Evolutionary conservation across 2,329 filamentous ascomycete genomes (phyloP).

Genomic region (Myriosclerotinia duriaeana): DNA sequence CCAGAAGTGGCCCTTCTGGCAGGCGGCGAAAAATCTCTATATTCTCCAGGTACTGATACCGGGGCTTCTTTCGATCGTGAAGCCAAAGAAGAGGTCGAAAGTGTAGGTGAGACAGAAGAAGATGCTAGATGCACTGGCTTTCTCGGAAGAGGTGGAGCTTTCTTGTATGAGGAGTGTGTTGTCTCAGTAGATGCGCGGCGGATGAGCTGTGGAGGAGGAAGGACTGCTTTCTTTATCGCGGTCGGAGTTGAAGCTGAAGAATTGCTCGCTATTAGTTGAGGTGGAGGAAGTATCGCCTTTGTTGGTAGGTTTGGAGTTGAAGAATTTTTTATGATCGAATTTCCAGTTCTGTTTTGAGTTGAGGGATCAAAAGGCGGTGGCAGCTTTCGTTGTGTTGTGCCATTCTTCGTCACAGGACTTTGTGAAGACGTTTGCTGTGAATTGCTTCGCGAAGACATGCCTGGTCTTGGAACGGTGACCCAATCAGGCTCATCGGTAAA

Average conservation of each 20-base stretch:
- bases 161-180: conserved; percentile 35
- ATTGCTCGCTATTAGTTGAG: conserved; percentile 23
- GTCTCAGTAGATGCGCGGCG: conserved; percentile 37
- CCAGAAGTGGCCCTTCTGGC: conserved; percentile 30
- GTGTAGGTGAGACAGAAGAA: conserved; percentile 26
- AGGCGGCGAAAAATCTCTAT: conserved; percentile 34
- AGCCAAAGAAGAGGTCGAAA: conserved; percentile 28
- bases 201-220: conserved; percentile 27
- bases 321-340: conserved; percentile 23
- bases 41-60: conserved; percentile 14
- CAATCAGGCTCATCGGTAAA: conserved; percentile 77
- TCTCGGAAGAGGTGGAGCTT: conserved; percentile 37
- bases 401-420: conserved; percentile 28
- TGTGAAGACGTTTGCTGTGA: conserved; percentile 24
- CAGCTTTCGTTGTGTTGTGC: conserved; percentile 32
- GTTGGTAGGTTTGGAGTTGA: conserved; percentile 15
- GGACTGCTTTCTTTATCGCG: conserved; percentile 21
- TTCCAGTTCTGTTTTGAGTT: conserved; percentile 9
- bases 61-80: conserved; percentile 23
- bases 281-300: conserved; percentile 26
- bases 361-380: conserved; percentile 37
- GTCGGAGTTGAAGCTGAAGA: conserved; percentile 23
- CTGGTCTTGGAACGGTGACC: conserved; percentile 59
- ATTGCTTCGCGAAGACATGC: conserved; percentile 34
- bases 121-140: conserved; percentile 40